phyloP scores from a whole-genome alignment of 2,329 filamentous ascomycete genomes.

The Alternaria angustiovoidea region DNA sequence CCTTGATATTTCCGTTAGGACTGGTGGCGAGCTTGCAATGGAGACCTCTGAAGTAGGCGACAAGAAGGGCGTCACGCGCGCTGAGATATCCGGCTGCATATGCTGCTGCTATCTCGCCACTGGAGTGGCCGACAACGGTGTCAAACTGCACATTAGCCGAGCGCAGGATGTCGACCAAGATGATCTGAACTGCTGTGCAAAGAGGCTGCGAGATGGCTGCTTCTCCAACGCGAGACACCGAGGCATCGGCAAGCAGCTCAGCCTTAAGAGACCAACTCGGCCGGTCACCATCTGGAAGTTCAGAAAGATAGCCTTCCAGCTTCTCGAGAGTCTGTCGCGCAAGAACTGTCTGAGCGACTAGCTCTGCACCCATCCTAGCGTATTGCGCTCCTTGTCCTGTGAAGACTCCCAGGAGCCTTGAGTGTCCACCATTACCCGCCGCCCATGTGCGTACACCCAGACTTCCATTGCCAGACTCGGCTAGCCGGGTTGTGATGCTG shows the following conservation, averaged over 20 bases:
- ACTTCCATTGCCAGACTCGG: neutral
- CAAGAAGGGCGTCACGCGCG: neutral
- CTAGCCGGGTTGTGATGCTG: neutral
- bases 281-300: neutral
- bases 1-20: neutral
- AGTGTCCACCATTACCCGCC: neutral
- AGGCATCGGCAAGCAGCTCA: neutral
- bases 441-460: neutral
- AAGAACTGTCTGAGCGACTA: neutral
- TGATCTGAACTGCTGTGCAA: constrained; percentile 33
- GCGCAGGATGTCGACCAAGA: constrained; percentile 17
- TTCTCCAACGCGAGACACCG: neutral
- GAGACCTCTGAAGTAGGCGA: constrained; percentile 5
- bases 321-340: neutral
- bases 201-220: constrained; percentile 31
- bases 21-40: neutral
- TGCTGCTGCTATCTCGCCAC: constrained; percentile 53
- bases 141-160: constrained; percentile 12
- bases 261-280: neutral
- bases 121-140: constrained; percentile 48
- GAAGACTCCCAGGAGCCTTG: constrained; percentile 11
- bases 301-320: neutral
- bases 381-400: constrained; percentile 11
- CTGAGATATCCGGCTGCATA: constrained; percentile 42
- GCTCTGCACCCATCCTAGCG: neutral